A percentile compares a stretch with the other conserved stretches of the same genome.
These are phyloP conservation scores for Boletus pseudopeckii DNA, from an alignment of 768 basidiomycete species.

Conservation along the genomic window DNA sequence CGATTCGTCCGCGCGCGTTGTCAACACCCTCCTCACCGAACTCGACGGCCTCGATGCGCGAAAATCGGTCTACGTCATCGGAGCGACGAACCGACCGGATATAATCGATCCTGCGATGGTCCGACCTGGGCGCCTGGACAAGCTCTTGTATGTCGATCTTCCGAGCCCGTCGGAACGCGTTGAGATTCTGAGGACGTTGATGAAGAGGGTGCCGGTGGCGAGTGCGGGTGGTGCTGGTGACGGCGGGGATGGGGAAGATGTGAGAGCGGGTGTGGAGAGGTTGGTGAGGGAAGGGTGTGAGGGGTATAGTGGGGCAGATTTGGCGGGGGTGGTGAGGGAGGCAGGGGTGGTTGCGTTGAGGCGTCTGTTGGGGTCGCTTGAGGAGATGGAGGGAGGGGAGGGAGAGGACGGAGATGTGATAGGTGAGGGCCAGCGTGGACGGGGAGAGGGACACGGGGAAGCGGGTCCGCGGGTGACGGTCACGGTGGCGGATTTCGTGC, in stretches of 20 bases:
- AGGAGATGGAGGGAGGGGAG: conserved; percentile 46
- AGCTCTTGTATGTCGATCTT: conserved; percentile 89
- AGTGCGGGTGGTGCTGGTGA: not conserved
- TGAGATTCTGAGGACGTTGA: conserved; percentile 80
- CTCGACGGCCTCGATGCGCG: conserved; percentile 88
- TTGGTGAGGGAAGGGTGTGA: conserved; percentile 66
- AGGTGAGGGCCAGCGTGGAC: too few species aligned
- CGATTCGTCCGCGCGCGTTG: conserved; percentile 89
- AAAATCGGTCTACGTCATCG: conserved; percentile 89
- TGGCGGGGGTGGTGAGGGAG: conserved; percentile 84
- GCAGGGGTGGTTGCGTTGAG: conserved; percentile 84
- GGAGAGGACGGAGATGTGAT: not conserved
- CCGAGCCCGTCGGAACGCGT: conserved; percentile 69
- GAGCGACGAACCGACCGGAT: conserved; percentile 92
- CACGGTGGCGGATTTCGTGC: not conserved
- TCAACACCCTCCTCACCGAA: conserved; percentile 89
- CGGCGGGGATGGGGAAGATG: conserved; percentile 1
- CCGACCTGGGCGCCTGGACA: conserved; percentile 92
- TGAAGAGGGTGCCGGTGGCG: conserved; percentile 62
- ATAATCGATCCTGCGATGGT: conserved; percentile 99
- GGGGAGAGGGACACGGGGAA: not conserved
- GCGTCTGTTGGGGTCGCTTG: conserved; percentile 63
- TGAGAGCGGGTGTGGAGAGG: conserved; percentile 31
- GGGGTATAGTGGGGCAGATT: conserved; percentile 90
- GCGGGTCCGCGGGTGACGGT: not conserved